phyloP scores from a whole-genome alignment of 805 yeast genomes.

The Zygosaccharomyces gambellarensis region DNA sequence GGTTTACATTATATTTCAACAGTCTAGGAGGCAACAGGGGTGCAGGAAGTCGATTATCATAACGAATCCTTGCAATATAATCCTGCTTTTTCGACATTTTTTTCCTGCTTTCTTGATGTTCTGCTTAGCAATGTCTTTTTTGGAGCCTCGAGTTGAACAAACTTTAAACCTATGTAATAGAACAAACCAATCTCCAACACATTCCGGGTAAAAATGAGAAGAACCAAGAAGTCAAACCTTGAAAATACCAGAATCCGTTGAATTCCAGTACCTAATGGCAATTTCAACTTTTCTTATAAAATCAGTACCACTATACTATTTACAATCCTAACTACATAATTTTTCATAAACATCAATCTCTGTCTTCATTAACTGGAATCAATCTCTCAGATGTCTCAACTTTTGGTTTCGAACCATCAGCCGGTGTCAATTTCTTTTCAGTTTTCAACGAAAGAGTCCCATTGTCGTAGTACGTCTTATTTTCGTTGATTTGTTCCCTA shows the following conservation, averaged over 20 bases:
- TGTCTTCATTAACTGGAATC: slow-evolving; percentile 15
- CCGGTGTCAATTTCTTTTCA: slow-evolving; percentile 37
- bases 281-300: neutral
- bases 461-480: slow-evolving; percentile 39
- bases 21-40: slow-evolving; percentile 90
- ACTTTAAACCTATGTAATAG: neutral
- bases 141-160: neutral
- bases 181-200: neutral
- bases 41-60: slow-evolving; percentile 83
- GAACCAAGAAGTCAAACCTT: neutral
- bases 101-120: neutral
- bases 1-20: slow-evolving; percentile 45
- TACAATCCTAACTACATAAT: neutral
- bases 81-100: slow-evolving; percentile 56
- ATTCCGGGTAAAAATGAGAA: slow-evolving; percentile 3
- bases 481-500: slow-evolving; percentile 39
- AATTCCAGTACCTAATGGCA: neutral
- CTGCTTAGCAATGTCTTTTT: neutral
- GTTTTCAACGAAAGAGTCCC: slow-evolving; percentile 40
- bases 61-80: slow-evolving; percentile 75
- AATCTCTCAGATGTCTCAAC: slow-evolving; percentile 30
- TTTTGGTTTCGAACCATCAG: slow-evolving; percentile 37
- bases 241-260: neutral
- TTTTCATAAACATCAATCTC: neutral
- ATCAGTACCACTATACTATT: neutral